Base-by-base conservation (phyloP, 345 rosid genomes). In the Rhodamnia rubescens region DNA sequence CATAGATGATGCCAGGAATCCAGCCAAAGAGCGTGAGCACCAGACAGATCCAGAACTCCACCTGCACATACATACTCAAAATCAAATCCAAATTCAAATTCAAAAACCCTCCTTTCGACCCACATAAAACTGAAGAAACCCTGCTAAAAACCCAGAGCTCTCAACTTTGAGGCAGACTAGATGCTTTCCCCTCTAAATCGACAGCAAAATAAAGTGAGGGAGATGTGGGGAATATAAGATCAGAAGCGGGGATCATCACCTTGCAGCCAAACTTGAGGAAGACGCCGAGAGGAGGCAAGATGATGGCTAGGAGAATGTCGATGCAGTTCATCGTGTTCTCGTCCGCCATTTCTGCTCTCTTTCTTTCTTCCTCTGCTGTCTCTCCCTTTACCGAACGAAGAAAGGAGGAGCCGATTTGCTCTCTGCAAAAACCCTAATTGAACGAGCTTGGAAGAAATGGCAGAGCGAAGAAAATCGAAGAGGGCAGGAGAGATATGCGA, bases 271-370 rank as follows among this genome's bases (percentile, higher is more conserved):
- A 96, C 90, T 90, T 96, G 94, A 95, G 93, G 89, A 96, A 96
- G 88, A 96, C 99, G 8, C 99, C 99, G 0, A 96, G 98, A 86
- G 99, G 99, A 74, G 99, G 99, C 94, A 96, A 89, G 90, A 95
- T 82, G 90, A 96, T 90, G 9, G 99, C 98, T 40, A 96, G 81
- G 53, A 96, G 81, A 85, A 96, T 95, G 83, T 96, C 98, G 2
- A 96, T 7, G 93, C 92, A 96, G 3, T 85, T 95, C n/a, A 94
- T 92, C 36, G 96, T 91, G 27, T 94, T 83, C 6, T 82, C 87
- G 59, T 51, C 86, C 42, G 87, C 12, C 95, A 93, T 94, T 78
- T 87, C 81, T 21, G 14, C 32, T 36, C 36, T 81, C 44, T n/a
- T 26, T 47, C 4, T 1, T 83, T 3, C 26, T 42, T 26, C 61